Evolutionary conservation across 1,284 basidiomycete species (phyloP).

Genomic region (Austropuccinia psidii): DNA sequence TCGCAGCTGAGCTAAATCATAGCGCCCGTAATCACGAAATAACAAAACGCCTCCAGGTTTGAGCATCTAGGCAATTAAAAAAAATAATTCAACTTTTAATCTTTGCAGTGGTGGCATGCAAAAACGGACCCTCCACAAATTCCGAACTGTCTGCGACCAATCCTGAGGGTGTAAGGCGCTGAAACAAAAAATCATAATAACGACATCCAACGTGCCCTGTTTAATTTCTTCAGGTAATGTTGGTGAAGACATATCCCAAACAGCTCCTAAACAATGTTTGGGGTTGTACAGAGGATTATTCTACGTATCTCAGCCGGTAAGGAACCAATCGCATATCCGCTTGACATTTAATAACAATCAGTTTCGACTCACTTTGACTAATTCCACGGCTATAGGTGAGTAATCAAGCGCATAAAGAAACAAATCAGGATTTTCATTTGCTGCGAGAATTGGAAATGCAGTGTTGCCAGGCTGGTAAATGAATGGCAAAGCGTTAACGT

Average conservation of each 20-base stretch:
- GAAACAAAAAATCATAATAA: constrained; percentile 89
- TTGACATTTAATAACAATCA: neutral
- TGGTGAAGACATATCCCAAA: constrained; percentile 80
- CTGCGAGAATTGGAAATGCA: constrained; percentile 74
- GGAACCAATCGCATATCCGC: neutral
- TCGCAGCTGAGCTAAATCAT: constrained; percentile 86
- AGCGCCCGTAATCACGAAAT: constrained; percentile 87
- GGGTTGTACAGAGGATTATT: constrained; percentile 63
- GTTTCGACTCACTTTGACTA: constrained; percentile 75
- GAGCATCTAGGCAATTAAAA: constrained; percentile 57
- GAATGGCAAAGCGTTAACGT: too few species aligned
- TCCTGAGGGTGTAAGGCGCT: constrained; percentile 89
- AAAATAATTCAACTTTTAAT: neutral
- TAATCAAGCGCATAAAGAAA: constrained; percentile 79
- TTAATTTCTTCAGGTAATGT: constrained; percentile 60
- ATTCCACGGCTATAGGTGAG: constrained; percentile 73
- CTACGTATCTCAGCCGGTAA: constrained; percentile 45
- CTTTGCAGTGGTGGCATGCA: neutral
- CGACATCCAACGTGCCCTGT: constrained; percentile 64
- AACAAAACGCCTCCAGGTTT: constrained; percentile 79
- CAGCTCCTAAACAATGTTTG: constrained; percentile 65
- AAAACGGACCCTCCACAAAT: constrained; percentile 62
- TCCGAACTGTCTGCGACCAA: constrained; percentile 77
- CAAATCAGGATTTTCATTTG: constrained; percentile 74
- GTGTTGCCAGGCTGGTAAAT: constrained; percentile 68